Evolutionary conservation across 2,329 filamentous ascomycete genomes (phyloP).

Genomic region (Tolypocladium tundrense): DNA sequence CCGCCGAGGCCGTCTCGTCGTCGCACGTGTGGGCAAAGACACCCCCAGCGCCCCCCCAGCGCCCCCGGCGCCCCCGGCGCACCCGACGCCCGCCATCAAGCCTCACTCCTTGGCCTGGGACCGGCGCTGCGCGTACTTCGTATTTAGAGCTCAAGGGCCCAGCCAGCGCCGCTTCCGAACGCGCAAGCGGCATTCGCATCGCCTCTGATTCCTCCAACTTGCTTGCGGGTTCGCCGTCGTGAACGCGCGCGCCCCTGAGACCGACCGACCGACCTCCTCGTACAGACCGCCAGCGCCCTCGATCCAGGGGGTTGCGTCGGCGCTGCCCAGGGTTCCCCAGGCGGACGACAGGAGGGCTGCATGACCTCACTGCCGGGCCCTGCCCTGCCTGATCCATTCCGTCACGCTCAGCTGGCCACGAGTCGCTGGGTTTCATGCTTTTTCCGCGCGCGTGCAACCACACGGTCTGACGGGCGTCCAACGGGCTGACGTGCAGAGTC

Average conservation of each 20-base stretch:
- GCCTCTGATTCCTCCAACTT: not conserved
- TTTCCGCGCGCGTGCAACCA: not conserved
- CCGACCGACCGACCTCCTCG: not conserved
- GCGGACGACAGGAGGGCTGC: not conserved
- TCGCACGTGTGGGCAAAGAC: constrained; percentile 8
- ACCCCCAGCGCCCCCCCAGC: too few species aligned
- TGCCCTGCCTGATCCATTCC: not conserved
- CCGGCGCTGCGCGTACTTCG: too few species aligned
- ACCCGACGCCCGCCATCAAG: too few species aligned
- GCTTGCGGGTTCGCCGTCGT: not conserved
- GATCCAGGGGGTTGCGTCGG: too few species aligned
- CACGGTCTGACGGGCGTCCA: not conserved
- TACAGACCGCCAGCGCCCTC: not conserved
- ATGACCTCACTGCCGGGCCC: not conserved
- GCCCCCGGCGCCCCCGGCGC: too few species aligned
- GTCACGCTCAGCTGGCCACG: not conserved
- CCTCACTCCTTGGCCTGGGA: too few species aligned
- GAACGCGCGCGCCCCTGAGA: too few species aligned
- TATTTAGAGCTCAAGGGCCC: too few species aligned
- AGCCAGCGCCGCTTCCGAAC: too few species aligned
- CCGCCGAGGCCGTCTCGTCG: constrained; percentile 6
- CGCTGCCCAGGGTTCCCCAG: not conserved
- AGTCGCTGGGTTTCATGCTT: not conserved
- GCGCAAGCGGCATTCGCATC: not conserved
- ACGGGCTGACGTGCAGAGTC: not conserved